Percentiles rank a stretch among this genome's conserved stretches.
phyloP scores from a whole-genome alignment of 495 filamentous ascomycete species.

The Penicillium malachiteum region DNA sequence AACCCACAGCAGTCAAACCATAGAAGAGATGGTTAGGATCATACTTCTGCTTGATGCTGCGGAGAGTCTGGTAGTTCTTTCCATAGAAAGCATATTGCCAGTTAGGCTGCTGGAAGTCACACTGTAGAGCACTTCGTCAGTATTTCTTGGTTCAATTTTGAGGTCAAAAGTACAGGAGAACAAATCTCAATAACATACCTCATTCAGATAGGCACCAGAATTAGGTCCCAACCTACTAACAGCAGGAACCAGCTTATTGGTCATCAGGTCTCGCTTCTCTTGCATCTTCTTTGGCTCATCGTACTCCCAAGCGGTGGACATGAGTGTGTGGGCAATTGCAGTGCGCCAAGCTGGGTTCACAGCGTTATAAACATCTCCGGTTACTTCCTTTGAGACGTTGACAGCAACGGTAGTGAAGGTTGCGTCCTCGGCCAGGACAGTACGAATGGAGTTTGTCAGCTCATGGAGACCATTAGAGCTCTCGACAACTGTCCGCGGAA shows the following conservation, averaged over 20 bases:
- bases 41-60: conserved; percentile 13
- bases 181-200: neutral
- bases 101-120: conserved; percentile 14
- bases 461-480: neutral
- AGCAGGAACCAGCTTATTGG: conserved; percentile 7
- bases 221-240: conserved; percentile 6
- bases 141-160: neutral
- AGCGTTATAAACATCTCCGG: conserved; percentile 11
- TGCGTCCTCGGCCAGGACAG: conserved; percentile 1
- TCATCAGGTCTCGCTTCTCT: conserved; percentile 9
- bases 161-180: neutral
- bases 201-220: conserved; percentile 15
- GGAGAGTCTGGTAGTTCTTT: conserved; percentile 9
- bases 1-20: conserved; percentile 16
- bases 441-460: conserved; percentile 7
- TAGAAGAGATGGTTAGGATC: conserved; percentile 16
- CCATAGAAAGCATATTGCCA: conserved; percentile 15
- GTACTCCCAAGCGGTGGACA: conserved; percentile 11
- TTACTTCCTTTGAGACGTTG: conserved; percentile 3
- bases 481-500: conserved; percentile 7
- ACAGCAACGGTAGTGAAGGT: conserved; percentile 9
- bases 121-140: conserved; percentile 1
- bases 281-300: conserved; percentile 5
- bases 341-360: conserved; percentile 13
- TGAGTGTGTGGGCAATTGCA: conserved; percentile 5